A percentile compares a stretch with the other conserved stretches of the same genome.
Evolutionary conservation across 2,329 filamentous ascomycete species (phyloP).

Genomic region (Nothophoma quercina): DNA sequence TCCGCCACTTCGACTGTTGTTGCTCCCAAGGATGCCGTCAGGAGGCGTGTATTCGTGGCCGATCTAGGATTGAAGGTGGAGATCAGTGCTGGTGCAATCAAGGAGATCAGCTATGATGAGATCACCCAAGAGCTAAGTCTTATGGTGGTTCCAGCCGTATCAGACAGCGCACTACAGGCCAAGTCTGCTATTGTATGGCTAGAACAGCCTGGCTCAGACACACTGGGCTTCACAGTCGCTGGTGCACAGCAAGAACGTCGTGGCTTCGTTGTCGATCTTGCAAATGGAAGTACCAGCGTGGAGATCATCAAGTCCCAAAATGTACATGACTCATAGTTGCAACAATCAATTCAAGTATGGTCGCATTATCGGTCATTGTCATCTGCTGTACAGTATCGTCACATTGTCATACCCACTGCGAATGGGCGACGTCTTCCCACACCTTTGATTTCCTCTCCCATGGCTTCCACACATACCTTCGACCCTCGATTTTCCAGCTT

Average conservation of each 20-base stretch:
- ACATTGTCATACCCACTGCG: background rate
- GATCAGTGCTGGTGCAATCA: slow-evolving; percentile 30
- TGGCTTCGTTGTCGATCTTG: slow-evolving; percentile 28
- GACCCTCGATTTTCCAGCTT: background rate
- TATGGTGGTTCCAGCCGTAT: slow-evolving; percentile 17
- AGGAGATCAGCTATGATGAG: slow-evolving; percentile 23
- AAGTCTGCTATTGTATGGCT: slow-evolving; percentile 30
- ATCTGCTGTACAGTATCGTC: background rate
- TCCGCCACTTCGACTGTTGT: slow-evolving; percentile 44
- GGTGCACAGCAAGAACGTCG: slow-evolving; percentile 21
- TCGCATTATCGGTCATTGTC: too few species aligned
- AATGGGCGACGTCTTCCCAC: background rate
- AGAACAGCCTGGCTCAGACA: slow-evolving; percentile 16
- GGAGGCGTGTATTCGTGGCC: slow-evolving; percentile 59
- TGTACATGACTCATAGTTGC: background rate
- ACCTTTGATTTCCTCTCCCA: background rate
- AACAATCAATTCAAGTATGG: background rate
- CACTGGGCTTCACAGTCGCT: slow-evolving; percentile 16
- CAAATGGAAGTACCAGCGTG: slow-evolving; percentile 17
- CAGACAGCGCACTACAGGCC: slow-evolving; percentile 20
- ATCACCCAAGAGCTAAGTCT: slow-evolving; percentile 17
- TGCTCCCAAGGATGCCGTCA: slow-evolving; percentile 56
- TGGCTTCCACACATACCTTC: background rate
- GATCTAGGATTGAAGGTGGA: slow-evolving; percentile 51
- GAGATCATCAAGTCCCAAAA: slow-evolving; percentile 15